Evolutionary conservation across 345 rosid species (phyloP), one percentile per base, ranked within the genome.

Genomic region (Citrus hindsii): DNA sequence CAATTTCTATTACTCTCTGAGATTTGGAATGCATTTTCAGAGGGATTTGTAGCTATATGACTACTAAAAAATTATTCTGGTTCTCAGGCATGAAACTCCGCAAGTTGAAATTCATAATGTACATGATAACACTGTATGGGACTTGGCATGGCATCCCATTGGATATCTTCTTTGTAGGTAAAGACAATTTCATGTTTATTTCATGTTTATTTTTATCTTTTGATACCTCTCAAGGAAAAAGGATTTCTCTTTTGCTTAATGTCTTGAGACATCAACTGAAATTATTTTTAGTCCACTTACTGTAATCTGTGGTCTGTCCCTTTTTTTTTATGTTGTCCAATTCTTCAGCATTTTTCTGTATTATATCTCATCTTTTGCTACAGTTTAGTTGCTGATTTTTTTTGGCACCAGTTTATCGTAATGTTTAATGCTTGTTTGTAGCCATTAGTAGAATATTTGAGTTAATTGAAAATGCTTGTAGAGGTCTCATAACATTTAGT

Each of bases 161-260:
- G 99, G 99, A 76, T 96, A 96, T 86, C 93, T 96, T 77, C 98
- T 96, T 80, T 90, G 98, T 94, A 96, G 99, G 99, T 96, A 82
- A 75, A 60, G 56, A 25, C 56, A 76, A 59, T 71, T 14, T 19
- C 60, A 69, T 32, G 22, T 65, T 53, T 48, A 30, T 48, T 13
- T 28, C 60, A 68, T 32, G 21, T 65, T 53, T 48, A 32, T 48
- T 13, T 28, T 25, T 9, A 24, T 74, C 30, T 63, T 24, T 65
- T 27, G 9, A 2, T 24, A 48, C 22, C 25, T n/a, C 42, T 32
- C 16, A 46, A 51, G 55, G 60, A 25, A 46, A 10, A 74, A 19
- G 40, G 56, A 18, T 71, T 61, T 27, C 22, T 42, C 69, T 12
- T 60, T 60, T 64, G 30, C 40, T 18, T 40, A 51, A 32, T 71